Conservation (phyloP, 768 basidiomycete genomes). For the Saitozyma sp. region DNA sequence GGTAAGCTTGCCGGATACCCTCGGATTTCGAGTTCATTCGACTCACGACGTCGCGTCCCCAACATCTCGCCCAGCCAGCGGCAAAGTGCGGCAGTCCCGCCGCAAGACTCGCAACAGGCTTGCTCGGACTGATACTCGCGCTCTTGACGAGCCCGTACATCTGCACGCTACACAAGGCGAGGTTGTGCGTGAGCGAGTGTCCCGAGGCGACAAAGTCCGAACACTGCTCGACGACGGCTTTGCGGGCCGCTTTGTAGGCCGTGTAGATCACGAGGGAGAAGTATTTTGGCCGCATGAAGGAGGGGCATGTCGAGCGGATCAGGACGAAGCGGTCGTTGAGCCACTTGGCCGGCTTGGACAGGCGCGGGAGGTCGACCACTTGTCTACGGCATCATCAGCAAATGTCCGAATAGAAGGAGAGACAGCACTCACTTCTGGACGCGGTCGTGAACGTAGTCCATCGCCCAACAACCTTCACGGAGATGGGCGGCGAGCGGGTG, state of each 20-base stretch:
- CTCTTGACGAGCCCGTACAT: constrained; percentile 90
- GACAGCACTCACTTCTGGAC: constrained; percentile 64
- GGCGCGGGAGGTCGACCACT: constrained; percentile 63
- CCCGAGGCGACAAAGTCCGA: constrained; percentile 84
- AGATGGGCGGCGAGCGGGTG: constrained; percentile 86
- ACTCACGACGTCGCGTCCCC: constrained; percentile 71
- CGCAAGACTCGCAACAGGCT: constrained; percentile 75
- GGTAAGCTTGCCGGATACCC: background rate
- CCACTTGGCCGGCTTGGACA: constrained; percentile 75
- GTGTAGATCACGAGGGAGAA: constrained; percentile 87
- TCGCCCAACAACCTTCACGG: constrained; percentile 83
- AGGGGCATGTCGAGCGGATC: constrained; percentile 70
- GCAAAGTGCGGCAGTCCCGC: constrained; percentile 95
- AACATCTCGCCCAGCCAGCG: constrained; percentile 89
- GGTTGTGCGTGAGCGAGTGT: constrained; percentile 82
- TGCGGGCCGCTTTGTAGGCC: constrained; percentile 88
- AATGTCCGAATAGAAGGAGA: background rate
- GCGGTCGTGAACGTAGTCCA: constrained; percentile 79
- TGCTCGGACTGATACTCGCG: constrained; percentile 72
- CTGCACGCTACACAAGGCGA: constrained; percentile 68
- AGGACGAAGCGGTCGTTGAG: constrained; percentile 81
- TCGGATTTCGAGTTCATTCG: constrained; percentile 7
- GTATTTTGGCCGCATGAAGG: constrained; percentile 92
- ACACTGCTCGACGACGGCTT: constrained; percentile 77
- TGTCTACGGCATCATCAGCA: constrained; percentile 45